Evolutionary conservation across 306 rosid species (phyloP), one percentile per base, ranked within the genome.

Genomic region (Styphnolobium japonicum): DNA sequence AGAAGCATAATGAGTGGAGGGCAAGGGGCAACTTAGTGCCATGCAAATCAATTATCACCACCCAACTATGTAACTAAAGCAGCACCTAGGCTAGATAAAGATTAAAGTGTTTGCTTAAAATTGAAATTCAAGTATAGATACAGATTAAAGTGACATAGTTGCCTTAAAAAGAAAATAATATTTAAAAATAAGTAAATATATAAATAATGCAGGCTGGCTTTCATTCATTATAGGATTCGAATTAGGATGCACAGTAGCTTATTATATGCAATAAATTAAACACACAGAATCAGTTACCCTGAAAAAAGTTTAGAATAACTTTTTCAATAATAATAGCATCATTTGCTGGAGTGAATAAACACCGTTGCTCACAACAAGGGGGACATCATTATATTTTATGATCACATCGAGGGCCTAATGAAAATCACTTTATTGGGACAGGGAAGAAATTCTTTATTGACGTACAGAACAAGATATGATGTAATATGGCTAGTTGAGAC

Each of bases 291-390:
- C 5, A 52, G 49, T 19, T 15, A 16, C 15, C 16, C 5, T n/a
- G 27, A 5, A 57, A 52, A 80, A 80, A 80, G 60, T 40, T 36
- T 10, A 25, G 43, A 64, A 58, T 55, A 43, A 56, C 80, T 69
- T 79, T 73, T 23, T n/a, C 23, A 4, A 9, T 46, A 56, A 64
- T 27, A 63, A 65, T 27, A 66, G 76, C 63, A 66, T 42, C 15
- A 40, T 57, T 40, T 56, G 40, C 25, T 15, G 56, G 42, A 39
- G 39, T 36, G 27, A 18, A 22, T 14, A 56, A 72, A 25, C 22
- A 5, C n/a, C n/a, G n/a, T n/a, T n/a, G n/a, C 14, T 9, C 23
- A 7, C 23, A 36, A 36, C 4, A 23, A 39, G 31, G 29, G 27
- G n/a, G 49, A 73, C 67, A 21, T 23, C 33, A 52, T 55, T 53